These are phyloP conservation scores for Mortierella sp. DNA, from an alignment of 371 early-diverging fungal genomes.

Conservation along the genomic window DNA sequence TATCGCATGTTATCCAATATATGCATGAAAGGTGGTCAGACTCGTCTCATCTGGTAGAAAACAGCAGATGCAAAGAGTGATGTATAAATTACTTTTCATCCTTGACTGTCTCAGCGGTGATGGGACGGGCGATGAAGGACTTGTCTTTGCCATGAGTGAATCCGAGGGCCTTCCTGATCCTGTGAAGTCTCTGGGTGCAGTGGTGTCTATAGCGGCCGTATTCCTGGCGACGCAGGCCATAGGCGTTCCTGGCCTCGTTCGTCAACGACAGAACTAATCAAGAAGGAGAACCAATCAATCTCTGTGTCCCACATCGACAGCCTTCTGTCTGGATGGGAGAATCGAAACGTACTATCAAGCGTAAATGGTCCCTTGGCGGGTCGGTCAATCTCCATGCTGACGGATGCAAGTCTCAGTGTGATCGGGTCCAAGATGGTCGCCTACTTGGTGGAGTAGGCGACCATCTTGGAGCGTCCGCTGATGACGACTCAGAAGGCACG, in stretches of 20 bases:
- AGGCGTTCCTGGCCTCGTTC: conserved; percentile 80
- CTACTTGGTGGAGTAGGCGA: no score
- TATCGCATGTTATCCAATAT: no score
- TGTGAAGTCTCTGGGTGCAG: conserved; percentile 75
- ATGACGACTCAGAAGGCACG: no score
- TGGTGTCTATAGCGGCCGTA: conserved; percentile 82
- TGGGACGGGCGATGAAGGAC: conserved; percentile 58
- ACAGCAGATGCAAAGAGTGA: no score
- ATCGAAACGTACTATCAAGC: conserved; percentile 33
- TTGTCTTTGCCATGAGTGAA: conserved; percentile 69
- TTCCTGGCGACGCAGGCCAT: conserved; percentile 87
- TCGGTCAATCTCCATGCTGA: conserved; percentile 35
- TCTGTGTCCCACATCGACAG: no score
- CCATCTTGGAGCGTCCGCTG: not conserved
- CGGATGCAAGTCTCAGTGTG: not conserved
- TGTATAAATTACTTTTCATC: conserved; percentile 70
- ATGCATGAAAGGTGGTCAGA: no score
- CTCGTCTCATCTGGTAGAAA: no score
- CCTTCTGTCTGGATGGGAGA: not conserved
- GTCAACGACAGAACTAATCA: conserved; percentile 63
- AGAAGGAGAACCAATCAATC: no score
- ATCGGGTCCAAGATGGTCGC: not conserved
- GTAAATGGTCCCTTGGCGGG: conserved; percentile 10
- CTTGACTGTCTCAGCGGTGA: conserved; percentile 60
- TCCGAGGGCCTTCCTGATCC: conserved; percentile 70